These are phyloP conservation scores for Alternaria infectoria DNA, from an alignment of 2,329 filamentous ascomycete species.

Conservation along the genomic window DNA sequence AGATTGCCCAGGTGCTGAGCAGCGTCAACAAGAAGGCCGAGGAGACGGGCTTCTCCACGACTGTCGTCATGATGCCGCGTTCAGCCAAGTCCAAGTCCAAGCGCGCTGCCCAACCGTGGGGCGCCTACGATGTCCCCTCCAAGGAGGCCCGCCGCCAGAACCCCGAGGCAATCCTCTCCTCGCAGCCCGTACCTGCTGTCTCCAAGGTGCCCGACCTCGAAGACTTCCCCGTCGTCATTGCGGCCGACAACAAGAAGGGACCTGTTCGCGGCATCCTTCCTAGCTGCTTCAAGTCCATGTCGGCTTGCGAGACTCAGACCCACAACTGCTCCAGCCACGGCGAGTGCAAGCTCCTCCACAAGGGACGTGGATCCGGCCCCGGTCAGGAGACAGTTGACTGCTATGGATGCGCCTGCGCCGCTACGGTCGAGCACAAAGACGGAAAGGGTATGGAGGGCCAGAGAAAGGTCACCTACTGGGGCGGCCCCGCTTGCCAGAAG, in stretches of 20 bases:
- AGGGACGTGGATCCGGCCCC: constrained; percentile 42
- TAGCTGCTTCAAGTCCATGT: constrained; percentile 74
- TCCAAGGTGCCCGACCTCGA: constrained; percentile 36
- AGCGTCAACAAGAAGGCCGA: constrained; percentile 16
- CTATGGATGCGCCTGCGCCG: constrained; percentile 78
- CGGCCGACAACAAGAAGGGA: constrained; percentile 30
- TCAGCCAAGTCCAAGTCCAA: constrained; percentile 35
- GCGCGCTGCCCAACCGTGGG: constrained; percentile 43
- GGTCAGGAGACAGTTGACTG: constrained; percentile 61
- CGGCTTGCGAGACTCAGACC: constrained; percentile 73
- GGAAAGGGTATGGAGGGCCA: constrained; percentile 53
- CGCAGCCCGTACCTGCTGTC: constrained; percentile 32
- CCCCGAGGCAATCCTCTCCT: constrained; percentile 40
- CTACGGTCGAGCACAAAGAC: constrained; percentile 61
- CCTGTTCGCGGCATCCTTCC: constrained; percentile 64
- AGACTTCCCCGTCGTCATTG: constrained; percentile 34
- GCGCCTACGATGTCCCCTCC: constrained; percentile 40
- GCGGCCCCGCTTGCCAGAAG: constrained; percentile 87
- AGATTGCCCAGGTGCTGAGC: constrained; percentile 20
- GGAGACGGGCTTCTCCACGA: constrained; percentile 35
- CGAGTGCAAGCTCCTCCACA: constrained; percentile 72
- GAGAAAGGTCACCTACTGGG: constrained; percentile 74
- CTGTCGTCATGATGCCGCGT: constrained; percentile 48
- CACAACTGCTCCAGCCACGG: constrained; percentile 85
- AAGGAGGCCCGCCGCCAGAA: constrained; percentile 37